phyloP scores from a whole-genome alignment of 2,329 filamentous ascomycete genomes.

The Ophiostoma sp. region DNA sequence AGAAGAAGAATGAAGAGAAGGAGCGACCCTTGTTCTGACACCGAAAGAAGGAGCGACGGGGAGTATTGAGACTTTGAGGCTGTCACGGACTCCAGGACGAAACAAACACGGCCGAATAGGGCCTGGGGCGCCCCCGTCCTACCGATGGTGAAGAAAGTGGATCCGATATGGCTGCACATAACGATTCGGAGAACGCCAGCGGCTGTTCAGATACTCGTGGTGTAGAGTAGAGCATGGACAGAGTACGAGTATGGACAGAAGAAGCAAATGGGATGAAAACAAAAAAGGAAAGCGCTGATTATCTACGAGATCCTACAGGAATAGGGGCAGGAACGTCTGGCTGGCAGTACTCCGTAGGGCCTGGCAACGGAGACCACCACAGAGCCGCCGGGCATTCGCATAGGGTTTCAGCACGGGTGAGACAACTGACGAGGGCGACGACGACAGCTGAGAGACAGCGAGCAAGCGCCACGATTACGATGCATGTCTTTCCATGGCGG shows the following conservation, averaged over 20 bases:
- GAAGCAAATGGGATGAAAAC: too few relatives aligned
- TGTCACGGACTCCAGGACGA: conserved; percentile 23
- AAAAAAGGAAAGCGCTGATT: too few relatives aligned
- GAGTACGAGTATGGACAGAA: too few relatives aligned
- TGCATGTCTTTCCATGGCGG: not conserved
- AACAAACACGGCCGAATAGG: conserved; percentile 21
- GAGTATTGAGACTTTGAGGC: conserved; percentile 6
- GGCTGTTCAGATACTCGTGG: too few relatives aligned
- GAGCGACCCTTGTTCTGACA: not conserved
- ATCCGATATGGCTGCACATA: not conserved
- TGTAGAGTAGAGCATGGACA: too few relatives aligned
- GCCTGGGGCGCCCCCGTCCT: conserved; percentile 9
- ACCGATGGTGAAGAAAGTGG: conserved; percentile 1
- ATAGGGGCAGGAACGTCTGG: too few relatives aligned
- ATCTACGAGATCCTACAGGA: too few relatives aligned
- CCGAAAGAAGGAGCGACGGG: conserved; percentile 12
- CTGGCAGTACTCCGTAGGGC: not conserved
- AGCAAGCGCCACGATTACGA: not conserved
- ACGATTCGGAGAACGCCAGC: not conserved
- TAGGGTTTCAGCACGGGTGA: not conserved
- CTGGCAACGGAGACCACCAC: too few relatives aligned
- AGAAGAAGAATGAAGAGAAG: not conserved
- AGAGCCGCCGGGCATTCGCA: not conserved
- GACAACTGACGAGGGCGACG: not conserved
- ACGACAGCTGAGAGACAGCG: not conserved